Percentiles rank a stretch among this genome's conserved stretches.
These are phyloP conservation scores for Penicillium egyptiacum DNA, from an alignment of 495 filamentous ascomycete genomes.

Conservation along the genomic window DNA sequence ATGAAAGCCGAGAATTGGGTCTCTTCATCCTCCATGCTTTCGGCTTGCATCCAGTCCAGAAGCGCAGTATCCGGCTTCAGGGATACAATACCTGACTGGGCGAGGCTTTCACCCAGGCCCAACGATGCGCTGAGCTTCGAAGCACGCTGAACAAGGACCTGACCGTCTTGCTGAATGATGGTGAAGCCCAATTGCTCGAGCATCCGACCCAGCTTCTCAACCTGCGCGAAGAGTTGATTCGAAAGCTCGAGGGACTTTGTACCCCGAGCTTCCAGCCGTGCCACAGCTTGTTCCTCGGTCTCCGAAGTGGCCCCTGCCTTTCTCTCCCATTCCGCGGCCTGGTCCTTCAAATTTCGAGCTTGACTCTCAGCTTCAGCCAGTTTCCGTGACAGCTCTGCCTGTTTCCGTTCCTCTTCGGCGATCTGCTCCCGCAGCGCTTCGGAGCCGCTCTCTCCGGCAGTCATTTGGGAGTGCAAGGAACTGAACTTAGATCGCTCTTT, in stretches of 20 bases:
- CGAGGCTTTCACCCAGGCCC: conserved; percentile 57
- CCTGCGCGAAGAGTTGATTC: conserved; percentile 72
- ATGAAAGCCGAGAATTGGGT: conserved; percentile 71
- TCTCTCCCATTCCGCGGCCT: conserved; percentile 59
- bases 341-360: conserved; percentile 65
- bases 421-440: conserved; percentile 71
- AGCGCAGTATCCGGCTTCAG: conserved; percentile 60
- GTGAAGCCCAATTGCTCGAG: conserved; percentile 84
- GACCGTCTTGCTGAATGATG: conserved; percentile 68
- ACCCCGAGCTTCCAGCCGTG: conserved; percentile 62
- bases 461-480: conserved; percentile 64
- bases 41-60: conserved; percentile 74
- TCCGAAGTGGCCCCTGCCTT: conserved; percentile 55
- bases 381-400: conserved; percentile 59
- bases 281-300: conserved; percentile 45
- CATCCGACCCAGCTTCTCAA: conserved; percentile 71
- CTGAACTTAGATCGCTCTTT: conserved; percentile 65
- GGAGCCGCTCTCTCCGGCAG: conserved; percentile 76
- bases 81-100: conserved; percentile 56
- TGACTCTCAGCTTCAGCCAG: conserved; percentile 65
- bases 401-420: conserved; percentile 65
- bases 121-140: conserved; percentile 65
- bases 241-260: conserved; percentile 76
- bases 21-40: conserved; percentile 64
- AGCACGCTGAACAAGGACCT: conserved; percentile 72